phyloP scores from a whole-genome alignment of 129 eudicot genomes.

The Ambrosia trifida region DNA sequence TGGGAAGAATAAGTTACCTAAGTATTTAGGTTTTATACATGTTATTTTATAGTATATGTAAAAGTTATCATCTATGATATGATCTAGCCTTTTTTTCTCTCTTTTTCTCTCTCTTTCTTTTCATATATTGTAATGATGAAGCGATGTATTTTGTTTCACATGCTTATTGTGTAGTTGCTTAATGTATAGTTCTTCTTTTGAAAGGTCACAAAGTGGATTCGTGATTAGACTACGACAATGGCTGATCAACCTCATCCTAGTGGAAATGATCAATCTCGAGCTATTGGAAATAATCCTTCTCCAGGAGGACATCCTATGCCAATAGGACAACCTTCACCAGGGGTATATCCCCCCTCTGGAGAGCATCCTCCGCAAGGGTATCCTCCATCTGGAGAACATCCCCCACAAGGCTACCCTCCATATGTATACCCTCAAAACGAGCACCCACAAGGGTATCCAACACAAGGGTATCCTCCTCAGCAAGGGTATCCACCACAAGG shows the following conservation, averaged over 20 bases:
- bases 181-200: background rate
- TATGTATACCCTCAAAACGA: background rate
- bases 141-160: slow-evolving; percentile 14
- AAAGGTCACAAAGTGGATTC: background rate
- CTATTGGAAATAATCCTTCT: slow-evolving; percentile 19
- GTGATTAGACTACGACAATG: slow-evolving; percentile 24
- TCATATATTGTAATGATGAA: background rate
- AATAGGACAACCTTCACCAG: slow-evolving; percentile 13
- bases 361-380: background rate
- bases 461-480: slow-evolving; percentile 34
- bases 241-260: slow-evolving; percentile 30
- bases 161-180: background rate
- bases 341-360: slow-evolving; percentile 16
- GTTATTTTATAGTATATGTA: no score
- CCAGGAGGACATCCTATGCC: slow-evolving; percentile 25
- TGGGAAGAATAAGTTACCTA: background rate
- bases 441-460: slow-evolving; percentile 22
- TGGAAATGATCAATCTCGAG: slow-evolving; percentile 9
- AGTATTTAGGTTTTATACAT: background rate
- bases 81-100: background rate
- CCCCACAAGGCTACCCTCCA: slow-evolving; percentile 12
- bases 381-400: slow-evolving; percentile 5
- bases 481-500: slow-evolving; percentile 38
- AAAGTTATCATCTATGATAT: background rate
- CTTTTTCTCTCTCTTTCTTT: background rate